phyloP scores from a whole-genome alignment of 2,329 filamentous ascomycete genomes.

The Moelleriella libera region DNA sequence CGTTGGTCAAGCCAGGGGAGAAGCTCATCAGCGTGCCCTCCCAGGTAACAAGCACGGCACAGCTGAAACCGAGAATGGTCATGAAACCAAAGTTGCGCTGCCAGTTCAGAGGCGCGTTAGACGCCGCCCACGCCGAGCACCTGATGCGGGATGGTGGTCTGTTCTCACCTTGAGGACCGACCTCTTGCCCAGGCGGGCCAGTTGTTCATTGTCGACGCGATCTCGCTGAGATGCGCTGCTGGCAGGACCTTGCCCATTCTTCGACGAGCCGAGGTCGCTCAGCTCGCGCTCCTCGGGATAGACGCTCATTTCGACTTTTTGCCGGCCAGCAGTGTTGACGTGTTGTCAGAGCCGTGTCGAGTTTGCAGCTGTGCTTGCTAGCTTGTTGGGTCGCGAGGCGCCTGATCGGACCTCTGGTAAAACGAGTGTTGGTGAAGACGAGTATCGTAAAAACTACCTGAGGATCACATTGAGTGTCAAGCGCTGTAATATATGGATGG shows the following conservation, averaged over 20 bases:
- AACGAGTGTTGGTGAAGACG: too few species aligned
- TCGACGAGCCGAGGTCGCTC: background rate
- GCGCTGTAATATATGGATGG: background rate
- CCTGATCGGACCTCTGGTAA: too few species aligned
- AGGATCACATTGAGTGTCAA: background rate
- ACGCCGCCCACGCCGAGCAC: background rate
- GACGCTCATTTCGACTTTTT: background rate
- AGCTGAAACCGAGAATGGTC: slow-evolving; percentile 37
- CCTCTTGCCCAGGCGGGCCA: slow-evolving; percentile 16
- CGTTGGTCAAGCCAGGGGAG: slow-evolving; percentile 19
- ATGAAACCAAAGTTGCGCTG: slow-evolving; percentile 34
- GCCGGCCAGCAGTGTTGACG: background rate
- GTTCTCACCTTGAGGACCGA: slow-evolving; percentile 12
- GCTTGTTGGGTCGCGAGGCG: too few species aligned
- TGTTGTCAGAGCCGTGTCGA: background rate
- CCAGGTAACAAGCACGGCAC: slow-evolving; percentile 39
- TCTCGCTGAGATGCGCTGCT: background rate
- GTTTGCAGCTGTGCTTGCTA: background rate
- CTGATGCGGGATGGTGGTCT: background rate
- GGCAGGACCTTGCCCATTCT: background rate
- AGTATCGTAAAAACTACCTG: too few species aligned
- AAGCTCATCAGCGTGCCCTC: slow-evolving; percentile 21
- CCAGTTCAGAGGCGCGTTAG: background rate
- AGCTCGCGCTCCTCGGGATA: background rate
- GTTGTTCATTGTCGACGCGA: slow-evolving; percentile 5